Evolutionary conservation across 805 yeast genomes (phyloP), one percentile per base, ranked within the genome.

Genomic region (Nakazawaea peltata): DNA sequence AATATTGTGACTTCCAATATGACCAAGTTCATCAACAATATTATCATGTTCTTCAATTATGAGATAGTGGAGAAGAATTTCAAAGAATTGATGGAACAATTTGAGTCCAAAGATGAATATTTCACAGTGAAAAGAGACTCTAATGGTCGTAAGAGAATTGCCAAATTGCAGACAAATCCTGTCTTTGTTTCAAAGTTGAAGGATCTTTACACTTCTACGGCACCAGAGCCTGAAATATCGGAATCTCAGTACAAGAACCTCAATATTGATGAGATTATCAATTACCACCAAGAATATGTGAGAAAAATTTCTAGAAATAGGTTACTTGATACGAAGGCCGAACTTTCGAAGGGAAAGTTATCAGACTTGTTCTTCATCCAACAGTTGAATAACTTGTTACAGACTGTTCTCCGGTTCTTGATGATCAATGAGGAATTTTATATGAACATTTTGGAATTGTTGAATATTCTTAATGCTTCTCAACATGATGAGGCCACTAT

Each of bases 251-350:
- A 47, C 35, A 53, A 54, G 28, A 60, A 57, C 13, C 57, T 57
- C 30, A 65, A 71, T 10, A 52, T 79, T 32, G 79, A 77, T 43
- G 77, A 74, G 28, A 46, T 79, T 10, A 57, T 61, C 9, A 15
- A 39, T 3, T 28, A 56, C 2, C 70, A 66, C 41, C 32, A 49
- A 4, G 36, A 45, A 2, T 65, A 59, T 38, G 49, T 65, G n/a
- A 30, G 26, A 2, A 51, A 59, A 1, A 61, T 67, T 15, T 57
- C 67, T 2, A 48, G 57, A 12, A 56, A 59, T 35, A 57, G 57
- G 33, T 40, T 68, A 8, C 50, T 65, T 26, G 57, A 53, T 33
- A 47, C 53, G 8, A 37, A 45, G 3, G 39, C 35, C 21, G 34
- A 41, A 7, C 34, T 42, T 9, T 49, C 59, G 9, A 45, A 43